A percentile compares a stretch with the other conserved stretches of the same genome.
These are phyloP conservation scores for Tetratostichococcus sp. DNA, from an alignment of 139 green algal genomes.

Conservation along the genomic window DNA sequence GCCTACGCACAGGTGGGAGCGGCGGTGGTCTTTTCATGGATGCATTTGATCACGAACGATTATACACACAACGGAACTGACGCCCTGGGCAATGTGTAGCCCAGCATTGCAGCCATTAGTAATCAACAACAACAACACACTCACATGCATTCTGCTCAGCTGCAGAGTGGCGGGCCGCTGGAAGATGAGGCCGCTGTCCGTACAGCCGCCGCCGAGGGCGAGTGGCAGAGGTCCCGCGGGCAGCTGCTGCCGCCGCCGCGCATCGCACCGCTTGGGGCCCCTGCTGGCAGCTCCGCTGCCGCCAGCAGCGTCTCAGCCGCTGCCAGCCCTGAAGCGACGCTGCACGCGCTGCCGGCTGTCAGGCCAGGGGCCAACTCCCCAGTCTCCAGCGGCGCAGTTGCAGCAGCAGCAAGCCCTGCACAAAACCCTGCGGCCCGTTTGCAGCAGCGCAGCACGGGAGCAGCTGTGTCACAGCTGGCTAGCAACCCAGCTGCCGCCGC, in stretches of 20 bases:
- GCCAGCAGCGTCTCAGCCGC: no score
- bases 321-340: no score
- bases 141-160: background rate
- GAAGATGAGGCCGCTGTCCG: background rate
- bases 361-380: no score
- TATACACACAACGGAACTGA: no score
- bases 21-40: background rate
- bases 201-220: no score
- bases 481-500: no score
- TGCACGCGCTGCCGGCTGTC: no score
- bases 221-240: background rate
- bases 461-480: no score
- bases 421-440: background rate
- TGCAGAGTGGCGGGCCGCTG: background rate
- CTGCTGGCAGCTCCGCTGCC: background rate
- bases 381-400: background rate
- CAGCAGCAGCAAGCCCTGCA: background rate
- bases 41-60: background rate
- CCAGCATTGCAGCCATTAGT: no score
- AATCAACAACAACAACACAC: no score
- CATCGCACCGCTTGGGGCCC: background rate
- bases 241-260: background rate
- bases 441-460: background rate
- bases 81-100: no score
- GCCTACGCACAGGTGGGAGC: conserved; percentile 24